A percentile compares a stretch with the other conserved stretches of the same genome.
phyloP scores from a whole-genome alignment of 352 stramenopile species.

The Phytopythium chamaehyphon region DNA sequence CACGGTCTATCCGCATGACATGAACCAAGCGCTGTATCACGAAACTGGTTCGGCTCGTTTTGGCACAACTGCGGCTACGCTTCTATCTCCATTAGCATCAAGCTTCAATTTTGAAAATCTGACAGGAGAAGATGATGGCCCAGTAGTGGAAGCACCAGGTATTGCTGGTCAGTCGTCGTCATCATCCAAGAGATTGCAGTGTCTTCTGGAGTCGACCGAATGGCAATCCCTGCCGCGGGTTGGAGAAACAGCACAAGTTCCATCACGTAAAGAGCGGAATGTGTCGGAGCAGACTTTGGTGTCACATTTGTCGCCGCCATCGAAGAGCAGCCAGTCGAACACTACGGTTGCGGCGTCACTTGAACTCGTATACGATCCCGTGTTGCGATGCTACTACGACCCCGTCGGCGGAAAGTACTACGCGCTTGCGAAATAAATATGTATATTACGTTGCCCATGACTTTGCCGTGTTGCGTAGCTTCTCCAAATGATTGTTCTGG shows the following conservation, averaged over 20 bases:
- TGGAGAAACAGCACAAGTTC: neutral
- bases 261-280: neutral
- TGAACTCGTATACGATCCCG: conserved; percentile 82
- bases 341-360: conserved; percentile 10
- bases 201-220: conserved; percentile 65
- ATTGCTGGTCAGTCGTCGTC: conserved; percentile 19
- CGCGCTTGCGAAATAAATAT: conserved; percentile 54
- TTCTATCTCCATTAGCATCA: neutral
- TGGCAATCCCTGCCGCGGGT: conserved; percentile 20
- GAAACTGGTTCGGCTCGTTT: neutral
- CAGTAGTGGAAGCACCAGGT: neutral
- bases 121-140: too few species aligned
- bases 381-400: conserved; percentile 83
- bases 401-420: conserved; percentile 85
- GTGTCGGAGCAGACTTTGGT: neutral
- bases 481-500: neutral
- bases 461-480: neutral
- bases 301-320: neutral
- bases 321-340: conserved; percentile 15
- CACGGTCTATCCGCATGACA: too few species aligned
- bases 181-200: conserved; percentile 39
- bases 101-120: conserved; percentile 2
- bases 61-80: neutral
- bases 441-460: conserved; percentile 5
- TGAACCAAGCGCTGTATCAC: neutral